Conservation (phyloP, 192 early-diverging fungal genomes). For the Ambispora gerdemannii region DNA sequence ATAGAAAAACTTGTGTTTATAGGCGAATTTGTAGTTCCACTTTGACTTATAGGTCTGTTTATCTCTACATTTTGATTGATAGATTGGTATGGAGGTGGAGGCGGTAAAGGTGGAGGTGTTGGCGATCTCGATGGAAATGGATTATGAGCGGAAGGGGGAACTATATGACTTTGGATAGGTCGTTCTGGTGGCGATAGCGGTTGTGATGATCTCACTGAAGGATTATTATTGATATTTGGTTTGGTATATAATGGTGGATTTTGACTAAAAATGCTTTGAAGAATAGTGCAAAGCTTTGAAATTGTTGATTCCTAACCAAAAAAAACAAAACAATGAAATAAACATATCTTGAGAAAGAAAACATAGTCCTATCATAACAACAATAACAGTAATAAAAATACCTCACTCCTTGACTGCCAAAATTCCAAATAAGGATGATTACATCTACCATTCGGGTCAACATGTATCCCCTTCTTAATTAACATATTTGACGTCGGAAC, state of each 20-base stretch:
- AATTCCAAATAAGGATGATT: constrained; percentile 80
- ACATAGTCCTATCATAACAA: not conserved
- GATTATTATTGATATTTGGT: constrained; percentile 32
- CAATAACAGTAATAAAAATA: constrained; percentile 40
- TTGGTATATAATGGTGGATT: constrained; percentile 79
- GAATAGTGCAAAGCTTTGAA: constrained; percentile 54
- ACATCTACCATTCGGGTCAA: constrained; percentile 78
- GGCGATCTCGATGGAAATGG: constrained; percentile 29
- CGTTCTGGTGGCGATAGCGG: constrained; percentile 36
- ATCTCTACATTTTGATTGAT: not conserved
- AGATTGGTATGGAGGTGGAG: constrained; percentile 25
- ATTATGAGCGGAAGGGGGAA: constrained; percentile 38
- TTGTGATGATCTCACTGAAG: constrained; percentile 30
- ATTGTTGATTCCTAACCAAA: constrained; percentile 48
- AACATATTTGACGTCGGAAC: constrained; percentile 87
- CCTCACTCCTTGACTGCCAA: constrained; percentile 61
- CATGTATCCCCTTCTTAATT: constrained; percentile 73
- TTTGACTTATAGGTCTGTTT: constrained; percentile 11
- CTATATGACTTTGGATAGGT: constrained; percentile 32
- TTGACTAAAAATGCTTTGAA: constrained; percentile 68
- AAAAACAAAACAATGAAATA: not conserved
- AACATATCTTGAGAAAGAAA: not conserved
- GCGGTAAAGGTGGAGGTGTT: constrained; percentile 33
- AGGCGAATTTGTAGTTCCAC: not conserved
- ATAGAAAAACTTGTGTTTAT: not conserved